A percentile compares a stretch with the other conserved stretches of the same genome.
phyloP scores from a whole-genome alignment of 176 grass and related monocot species.

The Phyllostachys edulis region DNA sequence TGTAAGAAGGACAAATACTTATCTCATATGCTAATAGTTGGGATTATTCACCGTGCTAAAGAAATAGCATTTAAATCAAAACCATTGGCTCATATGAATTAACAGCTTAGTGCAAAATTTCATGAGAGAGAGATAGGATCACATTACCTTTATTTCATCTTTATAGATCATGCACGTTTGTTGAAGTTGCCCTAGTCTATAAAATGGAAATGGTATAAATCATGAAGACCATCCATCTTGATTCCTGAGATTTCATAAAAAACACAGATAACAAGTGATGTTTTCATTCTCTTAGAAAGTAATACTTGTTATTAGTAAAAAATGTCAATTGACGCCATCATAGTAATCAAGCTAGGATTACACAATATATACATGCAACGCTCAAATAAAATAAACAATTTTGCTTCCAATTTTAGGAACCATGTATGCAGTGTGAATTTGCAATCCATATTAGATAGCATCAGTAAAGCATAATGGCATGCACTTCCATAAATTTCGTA shows the following conservation, averaged over 20 bases:
- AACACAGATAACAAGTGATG: not conserved
- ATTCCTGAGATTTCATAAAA: not conserved
- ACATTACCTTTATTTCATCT: not conserved
- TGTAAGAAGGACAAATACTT: conserved; percentile 19
- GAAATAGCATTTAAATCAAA: not conserved
- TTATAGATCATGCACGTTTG: not conserved
- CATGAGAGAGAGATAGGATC: not conserved
- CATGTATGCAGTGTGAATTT: not conserved
- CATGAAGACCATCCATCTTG: not conserved
- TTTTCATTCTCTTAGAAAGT: not conserved
- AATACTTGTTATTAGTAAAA: not conserved
- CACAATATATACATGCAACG: not conserved
- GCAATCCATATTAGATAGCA: not conserved
- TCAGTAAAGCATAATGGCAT: too few relatives aligned
- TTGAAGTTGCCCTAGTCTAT: conserved; percentile 9
- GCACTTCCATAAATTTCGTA: too few relatives aligned
- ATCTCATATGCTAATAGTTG: not conserved
- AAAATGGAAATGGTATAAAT: not conserved
- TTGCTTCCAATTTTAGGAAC: not conserved
- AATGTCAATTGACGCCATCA: not conserved
- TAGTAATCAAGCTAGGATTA: not conserved
- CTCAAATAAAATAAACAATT: not conserved
- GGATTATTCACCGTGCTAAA: not conserved
- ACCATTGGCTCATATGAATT: not conserved
- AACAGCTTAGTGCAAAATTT: not conserved